Evolutionary conservation across 2,329 filamentous ascomycete genomes (phyloP).

Genomic region (Aspergillus fijiensis): DNA sequence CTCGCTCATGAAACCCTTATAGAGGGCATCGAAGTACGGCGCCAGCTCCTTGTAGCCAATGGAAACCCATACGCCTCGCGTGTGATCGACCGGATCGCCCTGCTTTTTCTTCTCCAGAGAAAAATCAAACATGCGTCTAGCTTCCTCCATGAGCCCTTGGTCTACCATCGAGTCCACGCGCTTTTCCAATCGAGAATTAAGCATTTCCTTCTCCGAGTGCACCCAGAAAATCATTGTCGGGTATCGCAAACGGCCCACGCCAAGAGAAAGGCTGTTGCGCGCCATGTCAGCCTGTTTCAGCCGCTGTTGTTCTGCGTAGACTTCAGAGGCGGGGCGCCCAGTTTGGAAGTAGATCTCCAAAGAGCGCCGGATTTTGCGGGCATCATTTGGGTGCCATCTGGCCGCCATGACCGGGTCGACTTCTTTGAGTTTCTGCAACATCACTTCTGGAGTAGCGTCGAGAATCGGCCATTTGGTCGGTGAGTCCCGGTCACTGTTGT

Average conservation of each 20-base stretch:
- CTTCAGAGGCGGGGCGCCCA: slow-evolving; percentile 75
- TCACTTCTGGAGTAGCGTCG: slow-evolving; percentile 65
- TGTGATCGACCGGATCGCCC: slow-evolving; percentile 65
- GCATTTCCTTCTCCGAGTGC: slow-evolving; percentile 66
- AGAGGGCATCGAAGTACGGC: slow-evolving; percentile 60
- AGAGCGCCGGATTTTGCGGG: slow-evolving; percentile 83
- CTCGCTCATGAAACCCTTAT: slow-evolving; percentile 23
- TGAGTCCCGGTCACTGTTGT: slow-evolving; percentile 18
- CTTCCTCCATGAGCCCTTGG: slow-evolving; percentile 63
- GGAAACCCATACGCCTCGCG: slow-evolving; percentile 88
- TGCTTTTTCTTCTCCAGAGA: slow-evolving; percentile 45
- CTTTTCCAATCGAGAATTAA: slow-evolving; percentile 69
- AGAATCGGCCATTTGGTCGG: slow-evolving; percentile 66
- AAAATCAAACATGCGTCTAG: slow-evolving; percentile 53
- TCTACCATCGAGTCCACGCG: slow-evolving; percentile 84
- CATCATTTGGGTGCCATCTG: slow-evolving; percentile 91
- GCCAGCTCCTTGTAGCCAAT: slow-evolving; percentile 95
- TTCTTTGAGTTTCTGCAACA: slow-evolving; percentile 70
- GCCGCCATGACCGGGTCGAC: slow-evolving; percentile 88
- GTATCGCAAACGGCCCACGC: slow-evolving; percentile 47
- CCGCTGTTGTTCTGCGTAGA: slow-evolving; percentile 75
- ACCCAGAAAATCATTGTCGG: slow-evolving; percentile 80
- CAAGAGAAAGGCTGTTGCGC: slow-evolving; percentile 19
- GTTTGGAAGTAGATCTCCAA: slow-evolving; percentile 86
- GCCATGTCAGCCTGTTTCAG: slow-evolving; percentile 25